Conservation (phyloP, 208 protist genomes). For the Wallacemonas collosoma region DNA sequence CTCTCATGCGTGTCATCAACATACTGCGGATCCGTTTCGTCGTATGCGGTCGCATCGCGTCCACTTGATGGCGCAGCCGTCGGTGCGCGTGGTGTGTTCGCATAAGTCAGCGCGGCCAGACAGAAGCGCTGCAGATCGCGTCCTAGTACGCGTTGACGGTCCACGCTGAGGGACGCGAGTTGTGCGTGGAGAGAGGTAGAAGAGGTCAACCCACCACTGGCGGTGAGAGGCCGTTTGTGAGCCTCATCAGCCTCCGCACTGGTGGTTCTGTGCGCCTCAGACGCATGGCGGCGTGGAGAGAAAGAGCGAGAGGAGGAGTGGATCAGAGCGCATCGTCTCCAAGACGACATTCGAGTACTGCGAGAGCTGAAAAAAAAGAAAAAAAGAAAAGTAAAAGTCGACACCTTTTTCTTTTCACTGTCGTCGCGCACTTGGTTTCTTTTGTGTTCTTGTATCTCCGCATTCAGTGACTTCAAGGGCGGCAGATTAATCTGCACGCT, state of each 20-base stretch:
- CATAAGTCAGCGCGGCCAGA: background rate
- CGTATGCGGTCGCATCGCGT: no score
- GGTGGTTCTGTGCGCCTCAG: background rate
- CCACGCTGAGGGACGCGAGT: background rate
- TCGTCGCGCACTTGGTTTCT: background rate
- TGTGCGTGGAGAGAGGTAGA: background rate
- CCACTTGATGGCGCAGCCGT: no score
- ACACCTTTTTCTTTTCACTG: background rate
- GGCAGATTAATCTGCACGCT: slow-evolving; percentile 1
- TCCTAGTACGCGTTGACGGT: background rate
- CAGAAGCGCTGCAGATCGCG: background rate
- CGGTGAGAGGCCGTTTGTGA: no score
- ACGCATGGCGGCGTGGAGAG: background rate
- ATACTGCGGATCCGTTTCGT: no score
- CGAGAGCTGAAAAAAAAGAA: slow-evolving; percentile 5
- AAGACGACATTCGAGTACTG: background rate
- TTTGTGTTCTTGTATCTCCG: background rate
- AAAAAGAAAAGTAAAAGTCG: background rate
- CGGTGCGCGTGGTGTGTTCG: no score
- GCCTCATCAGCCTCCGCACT: no score
- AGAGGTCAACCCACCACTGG: background rate
- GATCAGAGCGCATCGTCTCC: background rate
- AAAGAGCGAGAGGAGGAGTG: background rate
- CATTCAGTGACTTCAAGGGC: slow-evolving; percentile 8
- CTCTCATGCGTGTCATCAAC: no score